Percentiles rank a stretch among this genome's conserved stretches.
Evolutionary conservation across 176 grass and related monocot species (phyloP).

Genomic region (Metroxylon sagu): DNA sequence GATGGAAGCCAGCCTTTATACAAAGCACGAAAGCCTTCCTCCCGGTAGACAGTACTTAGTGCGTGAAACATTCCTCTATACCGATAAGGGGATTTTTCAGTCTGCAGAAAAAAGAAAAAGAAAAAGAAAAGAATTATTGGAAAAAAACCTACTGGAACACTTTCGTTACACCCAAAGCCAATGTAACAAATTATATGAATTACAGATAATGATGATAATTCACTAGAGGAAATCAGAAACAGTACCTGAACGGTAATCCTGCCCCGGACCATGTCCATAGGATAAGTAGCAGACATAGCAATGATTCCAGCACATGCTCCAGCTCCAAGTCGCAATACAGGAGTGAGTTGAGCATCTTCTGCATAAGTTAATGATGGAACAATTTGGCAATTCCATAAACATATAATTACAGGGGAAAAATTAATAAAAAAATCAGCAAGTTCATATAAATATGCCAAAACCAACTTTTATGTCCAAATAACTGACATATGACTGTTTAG

Average conservation of each 20-base stretch:
- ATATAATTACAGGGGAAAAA: no score
- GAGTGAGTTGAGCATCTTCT: constrained; percentile 91
- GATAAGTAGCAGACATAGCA: constrained; percentile 99
- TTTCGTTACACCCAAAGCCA: background rate
- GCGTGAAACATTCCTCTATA: constrained; percentile 99
- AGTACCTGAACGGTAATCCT: constrained; percentile 94
- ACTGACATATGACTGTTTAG: no score
- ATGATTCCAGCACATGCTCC: constrained; percentile 98
- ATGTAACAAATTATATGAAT: no score
- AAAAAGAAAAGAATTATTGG: constrained; percentile 9
- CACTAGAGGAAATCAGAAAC: background rate
- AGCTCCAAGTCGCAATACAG: constrained; percentile 80
- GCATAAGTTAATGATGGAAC: constrained; percentile 7
- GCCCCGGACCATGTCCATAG: constrained; percentile 99
- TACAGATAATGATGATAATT: background rate
- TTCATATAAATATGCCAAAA: no score
- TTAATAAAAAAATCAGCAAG: no score
- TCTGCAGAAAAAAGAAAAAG: constrained; percentile 35
- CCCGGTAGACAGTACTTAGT: constrained; percentile 79
- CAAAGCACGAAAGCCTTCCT: constrained; percentile 96
- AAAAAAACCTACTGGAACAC: constrained; percentile 3
- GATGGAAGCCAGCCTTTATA: constrained; percentile 99
- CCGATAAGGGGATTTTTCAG: constrained; percentile 85
- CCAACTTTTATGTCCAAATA: no score
- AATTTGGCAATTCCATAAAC: no score